Conservation (phyloP, 306 rosid species). For the Rubus idaeus region DNA sequence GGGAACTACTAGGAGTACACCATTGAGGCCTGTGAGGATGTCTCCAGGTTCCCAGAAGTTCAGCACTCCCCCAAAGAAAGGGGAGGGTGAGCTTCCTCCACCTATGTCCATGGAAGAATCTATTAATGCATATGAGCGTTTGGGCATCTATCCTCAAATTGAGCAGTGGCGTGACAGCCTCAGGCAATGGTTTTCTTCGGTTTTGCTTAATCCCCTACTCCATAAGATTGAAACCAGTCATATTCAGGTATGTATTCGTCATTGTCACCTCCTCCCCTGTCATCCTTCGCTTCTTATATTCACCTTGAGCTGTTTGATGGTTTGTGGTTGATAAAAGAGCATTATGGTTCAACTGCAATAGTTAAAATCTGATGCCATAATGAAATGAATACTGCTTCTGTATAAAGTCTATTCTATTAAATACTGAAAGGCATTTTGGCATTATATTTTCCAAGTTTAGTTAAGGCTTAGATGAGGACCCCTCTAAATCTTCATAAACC, state of each 20-base stretch:
- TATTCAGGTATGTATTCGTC: constrained; percentile 56
- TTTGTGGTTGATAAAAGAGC: constrained; percentile 10
- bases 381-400: constrained; percentile 12
- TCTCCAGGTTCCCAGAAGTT: constrained; percentile 94
- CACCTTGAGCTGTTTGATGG: constrained; percentile 1
- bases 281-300: not conserved
- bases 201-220: constrained; percentile 73
- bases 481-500: constrained; percentile 17
- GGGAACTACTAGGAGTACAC: constrained; percentile 76
- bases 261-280: constrained; percentile 18
- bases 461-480: not conserved
- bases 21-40: constrained; percentile 96
- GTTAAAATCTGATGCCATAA: constrained; percentile 11
- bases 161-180: constrained; percentile 93
- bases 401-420: not conserved
- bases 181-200: constrained; percentile 87
- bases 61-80: constrained; percentile 86
- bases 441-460: not conserved
- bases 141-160: constrained; percentile 88
- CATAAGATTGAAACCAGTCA: constrained; percentile 82
- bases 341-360: not conserved
- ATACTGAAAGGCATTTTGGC: not conserved
- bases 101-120: constrained; percentile 96
- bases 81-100: constrained; percentile 81
- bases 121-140: constrained; percentile 68